Percentiles rank a stretch among this genome's conserved stretches.
phyloP scores from a whole-genome alignment of 1,284 basidiomycete species.

The Lignosus rhinocerotis region DNA sequence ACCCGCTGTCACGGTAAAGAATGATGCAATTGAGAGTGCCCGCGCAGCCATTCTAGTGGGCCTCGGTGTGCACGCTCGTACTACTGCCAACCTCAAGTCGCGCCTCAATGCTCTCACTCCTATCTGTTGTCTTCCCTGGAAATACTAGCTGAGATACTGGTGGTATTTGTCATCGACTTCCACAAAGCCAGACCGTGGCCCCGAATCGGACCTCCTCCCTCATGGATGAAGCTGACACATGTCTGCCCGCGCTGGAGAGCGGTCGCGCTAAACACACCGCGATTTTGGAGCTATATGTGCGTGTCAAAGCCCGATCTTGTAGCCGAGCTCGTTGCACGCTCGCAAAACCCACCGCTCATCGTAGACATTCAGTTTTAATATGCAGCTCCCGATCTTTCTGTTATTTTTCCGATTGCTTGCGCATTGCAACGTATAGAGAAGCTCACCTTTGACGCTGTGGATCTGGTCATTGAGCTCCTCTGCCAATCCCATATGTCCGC shows the following conservation, averaged over 20 bases:
- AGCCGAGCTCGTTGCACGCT: neutral
- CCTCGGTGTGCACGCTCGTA: conserved; percentile 1
- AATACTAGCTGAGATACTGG: conserved; percentile 13
- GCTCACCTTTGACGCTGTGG: neutral
- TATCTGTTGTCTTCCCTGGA: conserved; percentile 11
- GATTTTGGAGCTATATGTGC: conserved; percentile 11
- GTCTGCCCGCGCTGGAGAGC: too few relatives aligned
- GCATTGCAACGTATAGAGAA: neutral
- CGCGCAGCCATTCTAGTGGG: neutral
- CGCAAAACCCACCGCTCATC: neutral
- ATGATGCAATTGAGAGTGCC: neutral
- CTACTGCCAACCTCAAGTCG: conserved; percentile 11
- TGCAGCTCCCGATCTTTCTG: neutral
- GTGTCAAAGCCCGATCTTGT: neutral
- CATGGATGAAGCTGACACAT: too few relatives aligned
- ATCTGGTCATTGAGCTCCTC: too few relatives aligned
- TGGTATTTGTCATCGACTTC: neutral
- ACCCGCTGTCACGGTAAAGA: neutral
- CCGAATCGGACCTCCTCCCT: conserved; percentile 15
- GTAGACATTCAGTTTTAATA: neutral
- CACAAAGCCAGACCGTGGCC: conserved; percentile 4
- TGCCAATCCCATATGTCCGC: too few relatives aligned
- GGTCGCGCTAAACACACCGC: conserved; percentile 10
- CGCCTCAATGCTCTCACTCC: conserved; percentile 10
- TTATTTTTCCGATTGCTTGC: neutral